Base-by-base conservation (phyloP, 106 monocot species). In the Allium cepa region DNA sequence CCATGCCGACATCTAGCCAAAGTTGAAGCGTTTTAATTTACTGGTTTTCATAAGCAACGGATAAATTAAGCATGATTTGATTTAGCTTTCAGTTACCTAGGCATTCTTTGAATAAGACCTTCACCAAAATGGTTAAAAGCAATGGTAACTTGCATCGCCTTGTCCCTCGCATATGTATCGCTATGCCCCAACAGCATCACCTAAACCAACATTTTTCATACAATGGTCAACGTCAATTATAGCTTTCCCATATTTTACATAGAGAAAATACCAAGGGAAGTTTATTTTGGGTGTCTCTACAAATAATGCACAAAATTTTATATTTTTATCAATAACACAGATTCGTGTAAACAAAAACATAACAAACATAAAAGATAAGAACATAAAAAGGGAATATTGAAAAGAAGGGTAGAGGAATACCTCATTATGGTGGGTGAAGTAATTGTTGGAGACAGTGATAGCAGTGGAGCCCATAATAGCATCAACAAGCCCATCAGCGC, bases 61-160 rank as follows among this genome's bases (percentile, higher is more conserved):
- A 12, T 55, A 55, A 55, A 15, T 55, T 3, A 55, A 55, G 15
- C 2, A 12, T 3, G 11, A 55, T 2, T 55, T 55, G 15, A 55
- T 55, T 12, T 55, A 55, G 53, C 13, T 15, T 12, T 55, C 53
- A 55, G 4, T 17, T 71, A 74, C 77, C 82, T 77, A 10, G 82
- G 82, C 82, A 77, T 82, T 65, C 82, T 77, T 69, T 82, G 82
- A 59, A 82, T 82, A 7, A 82, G 77, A 26, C 82, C 82, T 69
- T 74, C 82, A 8, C 82, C 82, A n/a, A 82, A 82, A 78, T 82
- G 82, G 70, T 82, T 82, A 36, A 82, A 82, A 12, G 82, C 77
- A 4, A 82, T 78, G 17, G 82, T 82, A 8, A 82, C 82, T 77
- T 82, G 82, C 82, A 82, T 78, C 13, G 64, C 69, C 47, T 82